Conservation (phyloP, 805 yeast genomes). For the Wickerhamomyces bisporus region DNA sequence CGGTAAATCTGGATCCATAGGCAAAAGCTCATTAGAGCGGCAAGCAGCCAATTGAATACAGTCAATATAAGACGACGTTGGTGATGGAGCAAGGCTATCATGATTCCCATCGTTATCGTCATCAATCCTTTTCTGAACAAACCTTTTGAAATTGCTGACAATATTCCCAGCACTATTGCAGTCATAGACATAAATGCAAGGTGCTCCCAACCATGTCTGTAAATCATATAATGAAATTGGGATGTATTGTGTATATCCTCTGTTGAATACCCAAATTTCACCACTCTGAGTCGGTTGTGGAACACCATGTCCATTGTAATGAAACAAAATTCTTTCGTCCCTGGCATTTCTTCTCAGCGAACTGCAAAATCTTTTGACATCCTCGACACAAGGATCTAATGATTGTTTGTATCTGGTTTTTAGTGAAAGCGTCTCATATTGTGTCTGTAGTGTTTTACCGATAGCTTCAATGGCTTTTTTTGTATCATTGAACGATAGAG, state of each 20-base stretch:
- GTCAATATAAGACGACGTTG: constrained; percentile 56
- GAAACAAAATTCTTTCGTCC: constrained; percentile 89
- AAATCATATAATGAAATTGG: constrained; percentile 93
- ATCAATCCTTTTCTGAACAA: constrained; percentile 83
- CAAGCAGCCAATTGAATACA: constrained; percentile 95
- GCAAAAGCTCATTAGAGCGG: constrained; percentile 74
- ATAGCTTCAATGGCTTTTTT: constrained; percentile 88
- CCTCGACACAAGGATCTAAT: constrained; percentile 93
- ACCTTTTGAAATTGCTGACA: constrained; percentile 80
- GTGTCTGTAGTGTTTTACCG: constrained; percentile 81
- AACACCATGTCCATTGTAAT: constrained; percentile 97
- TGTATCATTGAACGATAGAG: constrained; percentile 72
- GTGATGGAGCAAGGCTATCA: constrained; percentile 37
- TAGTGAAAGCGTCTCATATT: constrained; percentile 83
- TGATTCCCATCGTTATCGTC: constrained; percentile 66
- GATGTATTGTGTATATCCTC: constrained; percentile 95
- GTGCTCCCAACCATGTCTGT: constrained; percentile 97
- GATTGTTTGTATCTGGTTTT: constrained; percentile 88
- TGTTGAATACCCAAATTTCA: constrained; percentile 96
- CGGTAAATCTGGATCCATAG: constrained; percentile 91
- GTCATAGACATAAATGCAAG: constrained; percentile 91
- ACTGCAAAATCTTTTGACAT: constrained; percentile 85
- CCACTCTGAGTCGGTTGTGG: constrained; percentile 96
- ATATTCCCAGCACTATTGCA: constrained; percentile 94
- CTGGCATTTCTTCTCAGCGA: constrained; percentile 85